phyloP scores from a whole-genome alignment of 306 rosid genomes.

The Abrus precatorius region DNA sequence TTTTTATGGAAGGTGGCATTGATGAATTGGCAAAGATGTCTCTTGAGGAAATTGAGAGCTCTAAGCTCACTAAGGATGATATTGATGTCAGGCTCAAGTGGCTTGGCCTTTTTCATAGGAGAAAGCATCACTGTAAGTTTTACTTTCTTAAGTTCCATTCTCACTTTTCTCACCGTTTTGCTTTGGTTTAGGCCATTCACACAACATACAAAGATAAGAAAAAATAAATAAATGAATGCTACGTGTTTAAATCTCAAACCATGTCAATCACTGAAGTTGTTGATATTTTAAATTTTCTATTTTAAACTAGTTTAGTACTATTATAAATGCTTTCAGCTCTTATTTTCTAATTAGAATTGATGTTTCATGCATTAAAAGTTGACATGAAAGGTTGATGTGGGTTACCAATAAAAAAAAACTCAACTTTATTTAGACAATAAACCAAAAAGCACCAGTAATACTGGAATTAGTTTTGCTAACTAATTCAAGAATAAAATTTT shows the following conservation, averaged over 20 bases:
- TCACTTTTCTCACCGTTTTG: neutral
- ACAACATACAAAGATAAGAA: neutral
- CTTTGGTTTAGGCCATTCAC: conserved; percentile 2
- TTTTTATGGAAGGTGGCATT: conserved; percentile 80
- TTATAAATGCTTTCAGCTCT: neutral
- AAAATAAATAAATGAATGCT: neutral
- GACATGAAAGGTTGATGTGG: neutral
- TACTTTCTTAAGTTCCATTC: neutral
- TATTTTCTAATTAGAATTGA: too few relatives aligned
- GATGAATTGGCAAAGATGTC: conserved; percentile 74
- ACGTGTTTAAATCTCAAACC: conserved; percentile 8
- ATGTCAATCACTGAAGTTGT: neutral
- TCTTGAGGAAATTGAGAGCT: conserved; percentile 74
- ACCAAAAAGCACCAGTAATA: too few relatives aligned
- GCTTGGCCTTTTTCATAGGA: conserved; percentile 95
- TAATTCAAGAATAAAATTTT: neutral
- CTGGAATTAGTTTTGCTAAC: neutral
- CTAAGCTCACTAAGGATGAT: conserved; percentile 76
- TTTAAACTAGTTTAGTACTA: neutral
- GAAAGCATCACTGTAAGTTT: conserved; percentile 89
- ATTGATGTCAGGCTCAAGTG: conserved; percentile 96
- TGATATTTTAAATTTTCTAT: neutral
- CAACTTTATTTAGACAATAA: neutral
- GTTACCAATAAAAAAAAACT: neutral
- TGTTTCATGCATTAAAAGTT: neutral